A percentile compares a stretch with the other conserved stretches of the same genome.
Evolutionary conservation across 2,329 filamentous ascomycete species (phyloP).

Genomic region (Botrytis cinerea): DNA sequence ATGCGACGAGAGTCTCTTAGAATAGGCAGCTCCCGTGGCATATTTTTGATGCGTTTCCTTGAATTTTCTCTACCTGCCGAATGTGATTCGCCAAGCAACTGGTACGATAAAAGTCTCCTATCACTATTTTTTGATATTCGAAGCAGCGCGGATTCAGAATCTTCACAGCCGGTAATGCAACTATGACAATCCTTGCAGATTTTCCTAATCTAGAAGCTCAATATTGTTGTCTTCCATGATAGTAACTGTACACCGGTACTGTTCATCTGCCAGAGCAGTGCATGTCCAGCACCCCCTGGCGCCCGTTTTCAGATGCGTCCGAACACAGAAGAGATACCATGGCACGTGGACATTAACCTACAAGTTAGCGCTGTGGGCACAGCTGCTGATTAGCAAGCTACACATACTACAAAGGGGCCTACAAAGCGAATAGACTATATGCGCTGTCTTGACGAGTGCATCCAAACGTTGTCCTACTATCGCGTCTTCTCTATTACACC

Average conservation of each 20-base stretch:
- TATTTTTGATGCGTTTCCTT: not conserved
- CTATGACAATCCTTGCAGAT: not conserved
- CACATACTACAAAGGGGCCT: not conserved
- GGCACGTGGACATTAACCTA: constrained; percentile 12
- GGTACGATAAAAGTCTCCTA: constrained; percentile 2
- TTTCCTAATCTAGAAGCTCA: not conserved
- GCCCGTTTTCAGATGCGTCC: not conserved
- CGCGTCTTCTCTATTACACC: constrained; percentile 5
- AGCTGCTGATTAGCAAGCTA: not conserved
- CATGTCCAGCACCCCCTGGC: not conserved
- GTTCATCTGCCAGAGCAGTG: not conserved
- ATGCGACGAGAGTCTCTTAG: not conserved
- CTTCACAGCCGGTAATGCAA: not conserved
- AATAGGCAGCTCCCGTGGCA: not conserved
- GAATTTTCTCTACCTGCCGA: not conserved
- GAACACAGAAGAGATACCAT: constrained; percentile 16
- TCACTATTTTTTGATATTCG: not conserved
- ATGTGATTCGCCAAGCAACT: not conserved
- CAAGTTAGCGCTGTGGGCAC: not conserved
- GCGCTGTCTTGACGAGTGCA: not conserved
- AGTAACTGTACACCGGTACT: not conserved
- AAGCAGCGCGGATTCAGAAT: not conserved
- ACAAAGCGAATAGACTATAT: not conserved
- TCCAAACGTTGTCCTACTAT: not conserved
- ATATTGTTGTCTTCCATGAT: not conserved